Evolutionary conservation across 208 protist species (phyloP).

Genomic region (Wallacemonas collosoma): DNA sequence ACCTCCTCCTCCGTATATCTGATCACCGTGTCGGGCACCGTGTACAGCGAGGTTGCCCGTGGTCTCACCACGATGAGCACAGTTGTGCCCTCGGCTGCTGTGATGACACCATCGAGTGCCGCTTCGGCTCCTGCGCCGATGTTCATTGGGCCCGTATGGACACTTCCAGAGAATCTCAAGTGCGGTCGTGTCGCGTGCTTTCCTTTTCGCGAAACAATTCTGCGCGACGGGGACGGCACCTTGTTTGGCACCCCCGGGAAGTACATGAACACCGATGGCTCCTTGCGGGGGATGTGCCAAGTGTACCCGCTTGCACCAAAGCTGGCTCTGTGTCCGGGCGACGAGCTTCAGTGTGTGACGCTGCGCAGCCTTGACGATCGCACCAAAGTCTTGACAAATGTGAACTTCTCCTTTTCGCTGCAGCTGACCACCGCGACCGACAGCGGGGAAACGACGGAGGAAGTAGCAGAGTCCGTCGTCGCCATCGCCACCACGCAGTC

Average conservation of each 20-base stretch:
- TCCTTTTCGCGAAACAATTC: constrained; percentile 1
- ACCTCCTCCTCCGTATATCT: constrained; percentile 29
- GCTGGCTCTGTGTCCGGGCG: constrained; percentile 13
- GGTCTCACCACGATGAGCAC: not conserved
- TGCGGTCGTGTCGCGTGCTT: constrained; percentile 5
- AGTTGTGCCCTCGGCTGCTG: not conserved
- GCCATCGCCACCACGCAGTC: constrained; percentile 1
- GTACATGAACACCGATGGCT: constrained; percentile 5
- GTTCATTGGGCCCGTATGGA: not conserved
- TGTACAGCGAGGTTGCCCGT: constrained; percentile 2
- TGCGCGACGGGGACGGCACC: constrained; percentile 31
- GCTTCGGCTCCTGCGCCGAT: not conserved
- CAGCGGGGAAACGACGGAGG: constrained; percentile 1
- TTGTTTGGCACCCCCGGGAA: constrained; percentile 11
- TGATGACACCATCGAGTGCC: not conserved
- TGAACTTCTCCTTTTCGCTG: constrained; percentile 16
- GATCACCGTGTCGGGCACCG: constrained; percentile 8
- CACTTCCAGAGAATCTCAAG: not conserved
- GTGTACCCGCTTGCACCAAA: constrained; percentile 1
- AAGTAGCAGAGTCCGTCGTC: not conserved
- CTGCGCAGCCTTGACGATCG: constrained; percentile 26
- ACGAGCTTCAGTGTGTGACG: constrained; percentile 13
- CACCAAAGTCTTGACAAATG: constrained; percentile 4
- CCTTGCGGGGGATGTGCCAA: constrained; percentile 5
- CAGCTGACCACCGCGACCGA: constrained; percentile 1